A percentile compares a stretch with the other conserved stretches of the same genome.
Evolutionary conservation across 192 early-diverging fungal genomes (phyloP).

Genomic region (Dimargaris verticillata): DNA sequence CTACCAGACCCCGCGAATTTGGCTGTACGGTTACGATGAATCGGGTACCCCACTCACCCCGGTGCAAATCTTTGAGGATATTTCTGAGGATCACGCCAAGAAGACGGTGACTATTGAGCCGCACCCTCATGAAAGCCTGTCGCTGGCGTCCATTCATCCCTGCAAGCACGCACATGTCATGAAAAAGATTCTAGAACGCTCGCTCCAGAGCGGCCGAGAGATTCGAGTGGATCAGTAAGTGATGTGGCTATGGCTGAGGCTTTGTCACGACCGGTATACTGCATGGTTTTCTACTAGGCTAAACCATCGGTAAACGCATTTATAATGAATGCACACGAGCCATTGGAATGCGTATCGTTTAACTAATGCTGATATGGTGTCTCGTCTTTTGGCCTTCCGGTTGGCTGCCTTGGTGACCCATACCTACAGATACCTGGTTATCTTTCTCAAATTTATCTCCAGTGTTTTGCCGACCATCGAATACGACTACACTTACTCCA

Average conservation of each 20-base stretch:
- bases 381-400: too few relatives aligned
- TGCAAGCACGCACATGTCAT: slow-evolving; percentile 98
- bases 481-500: slow-evolving; percentile 88
- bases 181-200: slow-evolving; percentile 80
- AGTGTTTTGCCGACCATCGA: slow-evolving; percentile 94
- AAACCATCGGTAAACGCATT: too few relatives aligned
- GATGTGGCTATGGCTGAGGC: too few relatives aligned
- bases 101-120: slow-evolving; percentile 98
- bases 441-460: slow-evolving; percentile 96
- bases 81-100: slow-evolving; percentile 95
- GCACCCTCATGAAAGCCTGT: slow-evolving; percentile 80
- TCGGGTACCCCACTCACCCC: slow-evolving; percentile 60
- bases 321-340: too few relatives aligned
- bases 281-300: too few relatives aligned
- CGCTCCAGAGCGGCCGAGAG: slow-evolving; percentile 35
- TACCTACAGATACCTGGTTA: slow-evolving; percentile 52
- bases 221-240: slow-evolving; percentile 82
- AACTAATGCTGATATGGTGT: too few relatives aligned
- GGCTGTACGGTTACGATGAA: slow-evolving; percentile 95
- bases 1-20: slow-evolving; percentile 95
- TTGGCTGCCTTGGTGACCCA: too few relatives aligned
- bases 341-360: too few relatives aligned
- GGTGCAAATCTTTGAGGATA: slow-evolving; percentile 91
- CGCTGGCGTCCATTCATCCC: slow-evolving; percentile 88
- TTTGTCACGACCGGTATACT: too few relatives aligned